phyloP scores from a whole-genome alignment of 73 alveolate genomes.

The Diophrys appendiculata region DNA sequence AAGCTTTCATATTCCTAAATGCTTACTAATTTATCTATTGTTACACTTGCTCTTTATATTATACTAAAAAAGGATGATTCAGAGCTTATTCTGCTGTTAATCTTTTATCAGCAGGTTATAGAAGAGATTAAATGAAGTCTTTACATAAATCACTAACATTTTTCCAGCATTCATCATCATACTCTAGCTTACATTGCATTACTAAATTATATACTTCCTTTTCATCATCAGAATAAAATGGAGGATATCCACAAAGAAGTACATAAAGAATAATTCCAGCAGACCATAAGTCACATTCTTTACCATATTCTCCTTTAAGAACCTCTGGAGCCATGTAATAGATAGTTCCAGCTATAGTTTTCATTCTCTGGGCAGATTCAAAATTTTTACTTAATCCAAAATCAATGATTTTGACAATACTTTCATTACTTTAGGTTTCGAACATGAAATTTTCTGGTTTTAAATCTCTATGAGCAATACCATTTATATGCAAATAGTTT shows the following conservation, averaged over 20 bases:
- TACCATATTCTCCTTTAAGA: not conserved
- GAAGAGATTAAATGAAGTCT: not conserved
- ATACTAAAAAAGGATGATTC: too few relatives aligned
- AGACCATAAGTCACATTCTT: not conserved
- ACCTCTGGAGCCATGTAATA: not conserved
- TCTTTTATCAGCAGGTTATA: too few relatives aligned
- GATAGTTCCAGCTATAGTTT: not conserved
- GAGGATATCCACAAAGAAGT: not conserved
- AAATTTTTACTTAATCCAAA: not conserved
- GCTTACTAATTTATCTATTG: too few relatives aligned
- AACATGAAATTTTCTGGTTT: conserved; percentile 89
- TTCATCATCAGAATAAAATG: not conserved
- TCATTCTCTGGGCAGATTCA: not conserved
- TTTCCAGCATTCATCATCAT: not conserved
- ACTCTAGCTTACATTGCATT: not conserved
- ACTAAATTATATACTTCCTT: not conserved
- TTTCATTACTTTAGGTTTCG: not conserved
- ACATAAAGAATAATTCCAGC: not conserved
- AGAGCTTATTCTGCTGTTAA: too few relatives aligned
- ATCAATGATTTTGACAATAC: not conserved
- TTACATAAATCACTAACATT: not conserved
- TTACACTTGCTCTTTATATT: too few relatives aligned
- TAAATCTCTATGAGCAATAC: conserved; percentile 80
- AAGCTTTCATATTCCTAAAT: too few relatives aligned
- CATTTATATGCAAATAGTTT: conserved; percentile 45